Conservation (phyloP, 2,329 filamentous ascomycete species). For the Phaeosphaeriaceae sp. region DNA sequence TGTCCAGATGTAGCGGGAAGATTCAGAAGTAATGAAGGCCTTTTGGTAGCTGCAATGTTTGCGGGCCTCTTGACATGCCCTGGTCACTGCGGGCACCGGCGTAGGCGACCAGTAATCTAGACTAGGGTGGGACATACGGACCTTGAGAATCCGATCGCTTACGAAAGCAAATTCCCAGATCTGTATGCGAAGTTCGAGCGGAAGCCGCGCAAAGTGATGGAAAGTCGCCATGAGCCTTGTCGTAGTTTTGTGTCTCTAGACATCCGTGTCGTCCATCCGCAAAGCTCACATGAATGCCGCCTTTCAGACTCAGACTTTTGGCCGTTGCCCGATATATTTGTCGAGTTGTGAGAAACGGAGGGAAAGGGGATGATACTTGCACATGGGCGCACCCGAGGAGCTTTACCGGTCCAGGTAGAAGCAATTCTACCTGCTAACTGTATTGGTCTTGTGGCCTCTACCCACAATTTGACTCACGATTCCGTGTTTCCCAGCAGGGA, state of each 20-base stretch:
- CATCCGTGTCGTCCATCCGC: no score
- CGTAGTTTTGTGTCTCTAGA: neutral
- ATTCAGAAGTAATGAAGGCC: neutral
- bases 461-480: no score
- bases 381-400: no score
- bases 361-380: no score
- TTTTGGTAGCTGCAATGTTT: slow-evolving; percentile 11
- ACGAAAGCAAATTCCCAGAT: neutral
- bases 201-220: slow-evolving; percentile 11
- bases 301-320: no score
- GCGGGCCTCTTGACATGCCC: slow-evolving; percentile 13
- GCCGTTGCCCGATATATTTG: no score
- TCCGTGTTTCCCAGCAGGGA: no score
- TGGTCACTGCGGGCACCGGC: slow-evolving; percentile 6
- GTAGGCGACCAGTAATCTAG: slow-evolving; percentile 3
- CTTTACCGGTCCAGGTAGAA: no score
- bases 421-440: no score
- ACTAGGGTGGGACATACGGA: neutral
- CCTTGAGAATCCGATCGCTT: slow-evolving; percentile 8
- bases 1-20: slow-evolving; percentile 11
- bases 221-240: slow-evolving; percentile 6
- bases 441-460: no score
- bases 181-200: slow-evolving; percentile 8
- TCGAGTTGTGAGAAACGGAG: no score
- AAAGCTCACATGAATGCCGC: no score